These are phyloP conservation scores for Ailanthus altissimus DNA, from an alignment of 345 rosid genomes.

Conservation along the genomic window DNA sequence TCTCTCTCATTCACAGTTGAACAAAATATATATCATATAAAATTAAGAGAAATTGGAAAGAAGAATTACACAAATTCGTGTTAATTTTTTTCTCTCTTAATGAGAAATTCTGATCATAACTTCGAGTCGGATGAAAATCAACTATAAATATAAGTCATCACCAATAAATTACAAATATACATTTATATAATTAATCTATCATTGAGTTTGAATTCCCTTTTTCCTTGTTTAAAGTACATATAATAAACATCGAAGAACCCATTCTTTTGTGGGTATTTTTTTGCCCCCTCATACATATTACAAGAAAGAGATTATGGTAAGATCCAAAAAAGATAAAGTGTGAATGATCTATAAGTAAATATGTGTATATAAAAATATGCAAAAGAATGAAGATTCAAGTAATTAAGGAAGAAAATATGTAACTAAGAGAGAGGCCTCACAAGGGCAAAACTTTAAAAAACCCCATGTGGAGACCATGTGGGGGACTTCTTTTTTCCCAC, in stretches of 20 bases:
- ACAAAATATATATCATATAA: too few relatives aligned
- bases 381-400: not conserved
- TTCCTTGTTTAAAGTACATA: not conserved
- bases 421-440: constrained; percentile 8
- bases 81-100: too few relatives aligned
- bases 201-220: not conserved
- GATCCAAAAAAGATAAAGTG: not conserved
- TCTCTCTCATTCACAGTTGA: not conserved
- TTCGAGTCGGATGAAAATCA: not conserved
- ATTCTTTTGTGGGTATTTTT: not conserved
- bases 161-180: too few relatives aligned
- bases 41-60: too few relatives aligned
- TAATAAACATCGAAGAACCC: not conserved
- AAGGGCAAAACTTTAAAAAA: constrained; percentile 24
- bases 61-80: too few relatives aligned
- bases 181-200: not conserved
- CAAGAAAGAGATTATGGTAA: not conserved
- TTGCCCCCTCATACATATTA: not conserved
- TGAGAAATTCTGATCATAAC: not conserved
- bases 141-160: too few relatives aligned
- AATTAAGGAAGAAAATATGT: constrained; percentile 19
- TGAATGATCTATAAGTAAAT: not conserved
- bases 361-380: not conserved
- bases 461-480: constrained; percentile 68
- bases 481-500: constrained; percentile 23